Evolutionary conservation across 306 rosid species (phyloP), one percentile per base, ranked within the genome.

Genomic region (Corylus avellana): DNA sequence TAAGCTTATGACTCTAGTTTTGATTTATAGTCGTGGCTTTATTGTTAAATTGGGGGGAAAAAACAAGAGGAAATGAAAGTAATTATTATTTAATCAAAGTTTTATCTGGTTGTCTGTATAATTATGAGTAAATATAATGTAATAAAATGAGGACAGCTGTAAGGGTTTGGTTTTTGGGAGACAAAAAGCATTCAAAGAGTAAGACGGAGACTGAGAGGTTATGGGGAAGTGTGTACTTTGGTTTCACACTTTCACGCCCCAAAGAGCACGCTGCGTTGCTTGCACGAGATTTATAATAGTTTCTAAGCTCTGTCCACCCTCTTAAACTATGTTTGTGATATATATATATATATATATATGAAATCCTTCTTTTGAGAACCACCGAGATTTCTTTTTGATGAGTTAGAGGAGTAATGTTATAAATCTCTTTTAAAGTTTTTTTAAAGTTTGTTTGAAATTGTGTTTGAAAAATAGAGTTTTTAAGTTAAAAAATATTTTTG

Each of bases 211-310:
- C 14, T 54, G 42, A 2, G 50, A 61, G 79, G 12, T 14, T 72
- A 74, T 84, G 55, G 90, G 89, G 73, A 78, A 81, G 2, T 76
- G 92, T 85, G 92, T 75, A 78, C 58, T 82, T 69, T 75, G 85
- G 75, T 75, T 77, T 72, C 81, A 67, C 75, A 81, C 72, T 74
- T 84, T 86, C 84, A 75, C 66, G 75, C 83, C 87, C 86, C 85
- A 79, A 73, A 73, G 67, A 75, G 85, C 88, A 85, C 88, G 89
- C 85, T 86, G 90, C 77, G 74, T 89, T 85, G 87, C 91, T 85
- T 87, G 77, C 89, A 82, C 84, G 76, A 71, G 77, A 70, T 56
- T 56, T 56, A 16, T 56, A 16, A n/a, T n/a, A 56, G 25, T 18
- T n/a, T 7, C 2, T n/a, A n/a, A 56, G 29, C 25, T 18, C 29